Percentiles rank a stretch among this genome's conserved stretches.
Evolutionary conservation across 2,329 filamentous ascomycete species (phyloP).

Genomic region (Pochonia chlamydosporia): DNA sequence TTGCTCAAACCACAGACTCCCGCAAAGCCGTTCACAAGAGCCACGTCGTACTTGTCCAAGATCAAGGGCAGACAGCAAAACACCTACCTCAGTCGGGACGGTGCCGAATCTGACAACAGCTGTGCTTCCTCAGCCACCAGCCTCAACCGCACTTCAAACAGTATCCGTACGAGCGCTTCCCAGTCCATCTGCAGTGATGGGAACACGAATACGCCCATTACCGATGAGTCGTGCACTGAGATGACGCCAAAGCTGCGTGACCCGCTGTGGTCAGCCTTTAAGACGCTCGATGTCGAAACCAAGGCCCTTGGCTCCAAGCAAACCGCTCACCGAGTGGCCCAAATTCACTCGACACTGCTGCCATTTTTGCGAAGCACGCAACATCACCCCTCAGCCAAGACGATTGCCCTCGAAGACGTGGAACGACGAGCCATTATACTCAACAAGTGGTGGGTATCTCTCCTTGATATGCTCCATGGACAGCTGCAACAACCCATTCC

Average conservation of each 20-base stretch:
- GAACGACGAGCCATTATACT: slow-evolving; percentile 74
- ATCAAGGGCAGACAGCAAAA: slow-evolving; percentile 42
- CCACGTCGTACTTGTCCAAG: slow-evolving; percentile 44
- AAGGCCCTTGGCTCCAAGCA: slow-evolving; percentile 65
- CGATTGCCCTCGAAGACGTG: slow-evolving; percentile 70
- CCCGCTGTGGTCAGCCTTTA: slow-evolving; percentile 50
- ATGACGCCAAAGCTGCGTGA: slow-evolving; percentile 40
- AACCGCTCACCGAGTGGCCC: slow-evolving; percentile 65
- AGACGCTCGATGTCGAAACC: slow-evolving; percentile 43
- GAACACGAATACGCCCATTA: slow-evolving; percentile 27
- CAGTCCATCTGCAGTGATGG: slow-evolving; percentile 33
- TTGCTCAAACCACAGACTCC: slow-evolving; percentile 28
- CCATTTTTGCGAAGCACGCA: slow-evolving; percentile 71
- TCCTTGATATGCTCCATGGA: slow-evolving; percentile 77
- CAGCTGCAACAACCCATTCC: slow-evolving; percentile 63
- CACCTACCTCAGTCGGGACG: slow-evolving; percentile 30
- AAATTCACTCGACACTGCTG: slow-evolving; percentile 65
- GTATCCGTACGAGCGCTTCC: slow-evolving; percentile 29
- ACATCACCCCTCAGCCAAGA: slow-evolving; percentile 57
- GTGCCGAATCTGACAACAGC: slow-evolving; percentile 35
- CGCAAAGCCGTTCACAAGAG: slow-evolving; percentile 35
- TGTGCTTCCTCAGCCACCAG: slow-evolving; percentile 42
- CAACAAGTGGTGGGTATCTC: slow-evolving; percentile 84
- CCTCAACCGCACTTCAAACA: slow-evolving; percentile 34
- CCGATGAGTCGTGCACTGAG: slow-evolving; percentile 41